phyloP scores from a whole-genome alignment of 305 asterid species.

The Coffea humblotiana region DNA sequence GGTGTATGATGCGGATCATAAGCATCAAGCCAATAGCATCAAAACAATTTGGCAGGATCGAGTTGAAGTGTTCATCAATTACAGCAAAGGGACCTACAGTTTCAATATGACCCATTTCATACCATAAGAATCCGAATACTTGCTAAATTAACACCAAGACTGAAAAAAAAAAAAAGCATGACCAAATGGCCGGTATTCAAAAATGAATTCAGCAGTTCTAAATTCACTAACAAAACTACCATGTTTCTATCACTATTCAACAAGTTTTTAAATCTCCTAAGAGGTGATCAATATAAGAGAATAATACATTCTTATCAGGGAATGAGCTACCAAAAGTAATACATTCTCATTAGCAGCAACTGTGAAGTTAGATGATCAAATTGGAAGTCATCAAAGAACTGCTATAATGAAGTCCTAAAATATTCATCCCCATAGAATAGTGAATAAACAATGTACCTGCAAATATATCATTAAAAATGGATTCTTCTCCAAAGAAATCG shows the following conservation, averaged over 20 bases:
- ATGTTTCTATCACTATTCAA: neutral
- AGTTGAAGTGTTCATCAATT: constrained; percentile 78
- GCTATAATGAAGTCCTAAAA: constrained; percentile 6
- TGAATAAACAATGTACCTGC: constrained; percentile 54
- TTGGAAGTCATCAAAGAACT: constrained; percentile 5
- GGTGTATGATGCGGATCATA: constrained; percentile 94
- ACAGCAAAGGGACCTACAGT: constrained; percentile 80
- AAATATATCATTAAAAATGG: constrained; percentile 84
- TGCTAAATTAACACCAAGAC: neutral
- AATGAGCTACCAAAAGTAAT: neutral
- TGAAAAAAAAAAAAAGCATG: neutral
- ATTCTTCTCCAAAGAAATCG: constrained; percentile 89
- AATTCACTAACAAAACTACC: neutral
- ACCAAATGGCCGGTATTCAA: constrained; percentile 2
- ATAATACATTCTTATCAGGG: constrained; percentile 9
- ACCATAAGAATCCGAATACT: neutral
- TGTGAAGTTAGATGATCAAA: neutral
- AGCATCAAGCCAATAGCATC: constrained; percentile 97
- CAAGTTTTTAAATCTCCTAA: neutral
- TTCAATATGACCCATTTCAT: neutral
- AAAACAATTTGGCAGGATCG: constrained; percentile 76
- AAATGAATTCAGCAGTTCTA: constrained; percentile 13
- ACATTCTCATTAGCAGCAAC: neutral
- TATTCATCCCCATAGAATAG: constrained; percentile 9
- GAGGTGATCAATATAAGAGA: constrained; percentile 4